Conservation (phyloP, 768 basidiomycete species). For the Boletus speciosus region DNA sequence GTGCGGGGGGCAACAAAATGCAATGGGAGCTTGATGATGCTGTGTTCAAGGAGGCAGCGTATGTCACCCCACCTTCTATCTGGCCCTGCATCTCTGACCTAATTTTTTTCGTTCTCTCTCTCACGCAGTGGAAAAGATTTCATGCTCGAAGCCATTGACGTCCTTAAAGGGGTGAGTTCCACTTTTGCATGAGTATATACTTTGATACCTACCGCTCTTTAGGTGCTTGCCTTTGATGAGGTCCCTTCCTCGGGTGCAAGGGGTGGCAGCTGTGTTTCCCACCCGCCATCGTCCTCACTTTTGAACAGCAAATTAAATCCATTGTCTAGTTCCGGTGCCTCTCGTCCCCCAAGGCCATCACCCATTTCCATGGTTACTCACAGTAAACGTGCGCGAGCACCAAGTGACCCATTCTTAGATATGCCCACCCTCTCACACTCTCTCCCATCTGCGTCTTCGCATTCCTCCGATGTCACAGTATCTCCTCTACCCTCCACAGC, state of each 20-base stretch:
- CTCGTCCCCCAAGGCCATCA: constrained; percentile 34
- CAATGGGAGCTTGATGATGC: constrained; percentile 95
- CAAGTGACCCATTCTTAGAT: constrained; percentile 79
- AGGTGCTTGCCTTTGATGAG: constrained; percentile 78
- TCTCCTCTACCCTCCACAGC: constrained; percentile 31
- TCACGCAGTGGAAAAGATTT: constrained; percentile 81
- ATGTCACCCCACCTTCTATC: constrained; percentile 37
- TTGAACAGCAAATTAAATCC: constrained; percentile 57
- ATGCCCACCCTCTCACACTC: constrained; percentile 59
- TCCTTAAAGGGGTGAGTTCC: constrained; percentile 80
- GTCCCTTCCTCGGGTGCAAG: constrained; percentile 33
- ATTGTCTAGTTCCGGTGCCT: constrained; percentile 32
- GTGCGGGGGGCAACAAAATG: constrained; percentile 68
- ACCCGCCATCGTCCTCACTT: constrained; percentile 42
- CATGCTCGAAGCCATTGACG: constrained; percentile 86
- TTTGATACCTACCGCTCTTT: constrained; percentile 5
- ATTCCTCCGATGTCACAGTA: constrained; percentile 35
- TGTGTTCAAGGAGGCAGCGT: constrained; percentile 92
- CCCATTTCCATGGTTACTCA: constrained; percentile 43
- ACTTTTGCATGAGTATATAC: constrained; percentile 8
- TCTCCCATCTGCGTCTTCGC: constrained; percentile 52
- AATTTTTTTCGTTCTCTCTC: constrained; percentile 17
- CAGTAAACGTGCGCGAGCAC: constrained; percentile 65
- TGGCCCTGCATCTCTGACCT: constrained; percentile 6
- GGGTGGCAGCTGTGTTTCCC: constrained; percentile 32